A percentile compares a stretch with the other conserved stretches of the same genome.
phyloP scores from a whole-genome alignment of 257 asterid species.

The Handroanthus guayacan region DNA sequence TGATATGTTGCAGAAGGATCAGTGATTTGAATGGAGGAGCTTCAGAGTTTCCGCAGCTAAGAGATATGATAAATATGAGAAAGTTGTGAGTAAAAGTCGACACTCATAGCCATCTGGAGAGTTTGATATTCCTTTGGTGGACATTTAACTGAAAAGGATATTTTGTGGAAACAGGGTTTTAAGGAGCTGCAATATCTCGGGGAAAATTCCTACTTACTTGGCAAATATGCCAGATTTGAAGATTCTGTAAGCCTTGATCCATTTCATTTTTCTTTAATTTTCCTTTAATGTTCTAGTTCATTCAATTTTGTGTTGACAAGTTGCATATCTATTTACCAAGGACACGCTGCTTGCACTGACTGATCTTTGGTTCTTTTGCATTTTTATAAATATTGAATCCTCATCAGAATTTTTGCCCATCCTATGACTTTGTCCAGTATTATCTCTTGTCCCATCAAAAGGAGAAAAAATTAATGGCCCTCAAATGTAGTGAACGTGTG shows the following conservation, averaged over 20 bases:
- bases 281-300: neutral
- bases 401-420: neutral
- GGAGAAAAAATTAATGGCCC: too few species aligned
- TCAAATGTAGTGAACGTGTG: neutral
- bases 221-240: conserved; percentile 35
- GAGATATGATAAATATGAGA: too few species aligned
- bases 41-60: too few species aligned
- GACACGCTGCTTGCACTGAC: neutral
- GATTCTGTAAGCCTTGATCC: conserved; percentile 43
- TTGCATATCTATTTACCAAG: neutral
- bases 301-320: neutral
- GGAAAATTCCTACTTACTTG: conserved; percentile 47
- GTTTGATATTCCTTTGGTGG: conserved; percentile 8
- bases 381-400: neutral
- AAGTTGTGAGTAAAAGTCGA: neutral
- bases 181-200: conserved; percentile 36
- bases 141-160: conserved; percentile 3
- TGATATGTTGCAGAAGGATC: conserved; percentile 38
- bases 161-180: conserved; percentile 53
- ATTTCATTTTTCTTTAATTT: neutral
- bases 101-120: conserved; percentile 22
- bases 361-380: neutral
- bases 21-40: too few species aligned
- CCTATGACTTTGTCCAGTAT: too few species aligned
- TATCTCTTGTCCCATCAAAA: too few species aligned